Evolutionary conservation across 306 rosid species (phyloP).

Genomic region (Lathyrus tuberosus): DNA sequence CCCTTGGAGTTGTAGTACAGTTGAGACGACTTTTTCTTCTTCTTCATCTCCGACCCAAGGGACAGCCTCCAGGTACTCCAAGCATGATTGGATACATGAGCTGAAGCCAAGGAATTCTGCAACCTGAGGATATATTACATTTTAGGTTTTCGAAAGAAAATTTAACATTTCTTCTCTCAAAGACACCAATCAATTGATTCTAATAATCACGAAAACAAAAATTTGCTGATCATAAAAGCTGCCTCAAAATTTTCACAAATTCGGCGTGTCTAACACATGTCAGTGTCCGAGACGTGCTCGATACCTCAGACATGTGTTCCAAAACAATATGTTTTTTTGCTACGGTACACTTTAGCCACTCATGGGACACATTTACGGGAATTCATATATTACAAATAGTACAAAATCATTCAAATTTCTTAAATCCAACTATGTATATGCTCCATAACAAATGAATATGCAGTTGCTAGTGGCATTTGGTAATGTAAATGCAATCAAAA

Average conservation of each 20-base stretch:
- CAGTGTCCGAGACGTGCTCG: no score
- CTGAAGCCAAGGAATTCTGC: slow-evolving; percentile 83
- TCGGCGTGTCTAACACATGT: no score
- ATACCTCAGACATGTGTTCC: no score
- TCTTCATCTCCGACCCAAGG: slow-evolving; percentile 98
- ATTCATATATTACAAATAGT: background rate
- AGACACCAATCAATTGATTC: background rate
- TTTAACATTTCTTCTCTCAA: background rate
- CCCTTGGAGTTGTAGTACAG: slow-evolving; percentile 74
- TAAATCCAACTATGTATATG: background rate
- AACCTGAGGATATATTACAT: slow-evolving; percentile 54
- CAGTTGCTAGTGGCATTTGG: slow-evolving; percentile 9
- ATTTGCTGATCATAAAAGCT: slow-evolving; percentile 2
- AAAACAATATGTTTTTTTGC: no score
- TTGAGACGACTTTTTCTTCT: slow-evolving; percentile 89
- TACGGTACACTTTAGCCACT: no score
- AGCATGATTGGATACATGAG: slow-evolving; percentile 81
- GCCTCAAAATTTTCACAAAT: no score
- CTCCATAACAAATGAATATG: background rate
- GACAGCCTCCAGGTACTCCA: slow-evolving; percentile 90
- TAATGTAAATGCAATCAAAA: slow-evolving; percentile 9
- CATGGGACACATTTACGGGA: no score
- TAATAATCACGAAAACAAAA: background rate
- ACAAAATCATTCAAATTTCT: background rate
- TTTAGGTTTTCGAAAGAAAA: slow-evolving; percentile 21